Evolutionary conservation across 2,329 filamentous ascomycete genomes (phyloP).

Genomic region (Bipolaris bicolor): DNA sequence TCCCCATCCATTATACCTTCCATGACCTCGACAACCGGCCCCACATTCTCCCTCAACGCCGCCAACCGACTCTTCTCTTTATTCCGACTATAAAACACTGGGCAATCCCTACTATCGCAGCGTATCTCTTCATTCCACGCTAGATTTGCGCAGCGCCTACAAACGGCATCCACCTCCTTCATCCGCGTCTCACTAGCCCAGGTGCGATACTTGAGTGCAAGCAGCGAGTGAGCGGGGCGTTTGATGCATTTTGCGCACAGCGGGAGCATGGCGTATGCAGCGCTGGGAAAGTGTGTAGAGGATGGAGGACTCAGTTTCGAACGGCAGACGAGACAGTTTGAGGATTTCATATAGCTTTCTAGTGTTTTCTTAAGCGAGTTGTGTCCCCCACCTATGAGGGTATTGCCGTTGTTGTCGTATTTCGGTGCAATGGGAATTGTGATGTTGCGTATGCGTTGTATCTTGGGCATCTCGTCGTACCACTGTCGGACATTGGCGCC

Average conservation of each 20-base stretch:
- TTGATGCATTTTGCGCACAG: conserved; percentile 66
- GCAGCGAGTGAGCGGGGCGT: conserved; percentile 65
- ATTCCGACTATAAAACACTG: conserved; percentile 82
- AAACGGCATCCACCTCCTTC: conserved; percentile 71
- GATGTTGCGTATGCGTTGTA: conserved; percentile 75
- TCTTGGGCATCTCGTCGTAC: conserved; percentile 97
- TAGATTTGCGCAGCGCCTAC: conserved; percentile 78
- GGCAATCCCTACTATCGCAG: conserved; percentile 91
- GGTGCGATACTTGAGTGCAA: conserved; percentile 68
- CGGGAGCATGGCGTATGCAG: conserved; percentile 41
- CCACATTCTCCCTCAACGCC: conserved; percentile 32
- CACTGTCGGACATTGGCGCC: conserved; percentile 88
- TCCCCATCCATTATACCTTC: conserved; percentile 24
- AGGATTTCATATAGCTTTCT: conserved; percentile 90
- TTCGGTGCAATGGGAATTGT: conserved; percentile 35
- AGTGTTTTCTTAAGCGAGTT: conserved; percentile 69
- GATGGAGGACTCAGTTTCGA: conserved; percentile 58
- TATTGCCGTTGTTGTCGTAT: conserved; percentile 5
- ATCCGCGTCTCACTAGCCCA: conserved; percentile 68
- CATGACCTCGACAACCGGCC: conserved; percentile 35
- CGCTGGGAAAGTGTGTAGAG: conserved; percentile 12
- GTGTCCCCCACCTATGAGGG: conserved; percentile 32
- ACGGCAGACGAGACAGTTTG: conserved; percentile 78
- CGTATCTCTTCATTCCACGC: conserved; percentile 76
- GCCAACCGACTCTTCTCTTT: conserved; percentile 58